These are phyloP conservation scores for Incumbomyces delicatus DNA, from an alignment of 2,329 filamentous ascomycete genomes.

Conservation along the genomic window DNA sequence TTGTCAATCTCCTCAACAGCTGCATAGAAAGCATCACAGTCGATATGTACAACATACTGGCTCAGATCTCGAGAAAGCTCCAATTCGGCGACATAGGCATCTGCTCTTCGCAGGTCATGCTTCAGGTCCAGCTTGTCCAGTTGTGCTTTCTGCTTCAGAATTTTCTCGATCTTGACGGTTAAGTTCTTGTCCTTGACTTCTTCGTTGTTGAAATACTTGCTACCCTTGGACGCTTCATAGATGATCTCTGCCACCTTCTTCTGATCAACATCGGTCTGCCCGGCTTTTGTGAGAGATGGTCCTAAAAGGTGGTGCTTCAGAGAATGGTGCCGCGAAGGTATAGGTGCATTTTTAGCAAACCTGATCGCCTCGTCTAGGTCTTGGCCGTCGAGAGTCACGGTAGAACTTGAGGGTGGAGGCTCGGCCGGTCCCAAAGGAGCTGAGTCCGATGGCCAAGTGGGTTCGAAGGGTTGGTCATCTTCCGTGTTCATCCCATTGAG, in stretches of 20 bases:
- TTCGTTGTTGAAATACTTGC: conserved; percentile 91
- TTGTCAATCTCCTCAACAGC: conserved; percentile 79
- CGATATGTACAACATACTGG: conserved; percentile 80
- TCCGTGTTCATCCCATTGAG: conserved; percentile 6
- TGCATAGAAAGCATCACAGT: conserved; percentile 96
- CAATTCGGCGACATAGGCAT: conserved; percentile 69
- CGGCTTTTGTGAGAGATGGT: conserved; percentile 85
- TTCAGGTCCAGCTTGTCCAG: conserved; percentile 68
- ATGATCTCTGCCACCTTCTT: conserved; percentile 91
- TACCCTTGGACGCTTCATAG: conserved; percentile 91
- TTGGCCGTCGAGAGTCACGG: conserved; percentile 5
- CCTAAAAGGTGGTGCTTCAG: conserved; percentile 86
- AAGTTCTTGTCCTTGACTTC: conserved; percentile 70
- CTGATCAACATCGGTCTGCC: conserved; percentile 89
- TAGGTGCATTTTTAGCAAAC: conserved; percentile 5
- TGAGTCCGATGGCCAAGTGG: not conserved
- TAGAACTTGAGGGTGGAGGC: not conserved
- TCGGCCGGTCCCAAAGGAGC: not conserved
- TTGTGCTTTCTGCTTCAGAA: conserved; percentile 62
- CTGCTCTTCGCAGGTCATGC: conserved; percentile 63
- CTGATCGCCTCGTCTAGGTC: conserved; percentile 7
- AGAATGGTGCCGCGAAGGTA: conserved; percentile 43
- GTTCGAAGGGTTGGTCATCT: not conserved
- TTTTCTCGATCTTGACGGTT: conserved; percentile 74
- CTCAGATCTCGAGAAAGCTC: conserved; percentile 71